Conservation (phyloP, 2,329 filamentous ascomycete genomes). For the Huntiella savannae region DNA sequence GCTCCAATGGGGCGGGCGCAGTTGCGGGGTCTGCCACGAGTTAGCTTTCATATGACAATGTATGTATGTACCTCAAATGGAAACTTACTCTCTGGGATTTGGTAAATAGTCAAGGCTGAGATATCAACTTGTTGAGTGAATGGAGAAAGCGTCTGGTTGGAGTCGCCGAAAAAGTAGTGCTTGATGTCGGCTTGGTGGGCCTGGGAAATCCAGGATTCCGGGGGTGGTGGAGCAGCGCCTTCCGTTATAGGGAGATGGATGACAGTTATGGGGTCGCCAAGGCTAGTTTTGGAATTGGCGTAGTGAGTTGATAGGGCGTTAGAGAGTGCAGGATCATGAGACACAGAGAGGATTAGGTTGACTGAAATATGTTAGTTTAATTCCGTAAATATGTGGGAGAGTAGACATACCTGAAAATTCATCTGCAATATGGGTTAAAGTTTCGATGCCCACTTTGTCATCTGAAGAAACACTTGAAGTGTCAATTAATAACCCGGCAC, state of each 20-base stretch:
- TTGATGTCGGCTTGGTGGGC: constrained; percentile 59
- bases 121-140: constrained; percentile 75
- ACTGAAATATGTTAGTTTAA: constrained; percentile 26
- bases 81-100: constrained; percentile 38
- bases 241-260: constrained; percentile 69
- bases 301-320: constrained; percentile 58
- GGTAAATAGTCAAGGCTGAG: constrained; percentile 54
- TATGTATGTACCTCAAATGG: background rate
- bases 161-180: constrained; percentile 85
- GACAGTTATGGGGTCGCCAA: constrained; percentile 52
- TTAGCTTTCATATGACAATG: constrained; percentile 5
- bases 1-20: constrained; percentile 22
- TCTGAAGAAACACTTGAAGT: constrained; percentile 51
- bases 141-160: constrained; percentile 59
- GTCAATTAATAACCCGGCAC: constrained; percentile 70
- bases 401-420: constrained; percentile 30
- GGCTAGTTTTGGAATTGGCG: constrained; percentile 30
- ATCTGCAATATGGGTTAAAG: constrained; percentile 55
- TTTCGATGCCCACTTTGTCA: constrained; percentile 49
- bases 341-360: constrained; percentile 65
- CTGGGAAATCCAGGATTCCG: constrained; percentile 54
- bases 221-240: constrained; percentile 62
- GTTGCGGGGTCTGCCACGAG: constrained; percentile 13
- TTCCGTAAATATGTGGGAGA: no score
- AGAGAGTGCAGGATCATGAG: constrained; percentile 51